A percentile compares a stretch with the other conserved stretches of the same genome.
Evolutionary conservation across 208 protist species (phyloP).

Genomic region (Wallacemonas sp.): DNA sequence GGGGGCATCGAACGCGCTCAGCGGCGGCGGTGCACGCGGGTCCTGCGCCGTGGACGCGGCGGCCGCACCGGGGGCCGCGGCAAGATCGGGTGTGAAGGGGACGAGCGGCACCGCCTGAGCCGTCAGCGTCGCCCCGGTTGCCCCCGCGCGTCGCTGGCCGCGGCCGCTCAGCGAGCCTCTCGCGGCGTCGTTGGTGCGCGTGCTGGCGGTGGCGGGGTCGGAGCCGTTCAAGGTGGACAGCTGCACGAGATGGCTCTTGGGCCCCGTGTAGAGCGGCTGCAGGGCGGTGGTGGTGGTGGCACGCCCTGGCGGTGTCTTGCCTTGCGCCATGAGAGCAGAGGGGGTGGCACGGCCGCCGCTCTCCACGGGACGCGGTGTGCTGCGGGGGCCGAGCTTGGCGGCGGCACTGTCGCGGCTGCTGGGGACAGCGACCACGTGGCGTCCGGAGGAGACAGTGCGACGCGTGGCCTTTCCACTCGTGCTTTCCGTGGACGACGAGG

Average conservation of each 20-base stretch:
- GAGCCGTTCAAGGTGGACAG: not conserved
- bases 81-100: slow-evolving; percentile 11
- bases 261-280: slow-evolving; percentile 13
- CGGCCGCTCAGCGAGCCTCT: too few species aligned
- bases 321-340: too few species aligned
- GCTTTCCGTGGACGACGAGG: not conserved
- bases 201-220: not conserved
- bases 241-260: slow-evolving; percentile 18
- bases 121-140: not conserved
- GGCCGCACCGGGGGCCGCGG: not conserved
- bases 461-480: not conserved
- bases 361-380: not conserved
- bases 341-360: not conserved
- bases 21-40: too few species aligned
- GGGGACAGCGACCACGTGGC: not conserved
- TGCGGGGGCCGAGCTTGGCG: not conserved
- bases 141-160: not conserved
- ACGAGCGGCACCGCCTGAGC: slow-evolving; percentile 16
- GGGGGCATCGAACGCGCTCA: too few species aligned
- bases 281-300: slow-evolving; percentile 7
- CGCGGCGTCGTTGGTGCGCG: slow-evolving; percentile 8
- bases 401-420: not conserved
- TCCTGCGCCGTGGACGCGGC: not conserved
- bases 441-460: not conserved
- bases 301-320: not conserved